These are phyloP conservation scores for Oidiodendron maius DNA, from an alignment of 495 filamentous ascomycete species.

Conservation along the genomic window DNA sequence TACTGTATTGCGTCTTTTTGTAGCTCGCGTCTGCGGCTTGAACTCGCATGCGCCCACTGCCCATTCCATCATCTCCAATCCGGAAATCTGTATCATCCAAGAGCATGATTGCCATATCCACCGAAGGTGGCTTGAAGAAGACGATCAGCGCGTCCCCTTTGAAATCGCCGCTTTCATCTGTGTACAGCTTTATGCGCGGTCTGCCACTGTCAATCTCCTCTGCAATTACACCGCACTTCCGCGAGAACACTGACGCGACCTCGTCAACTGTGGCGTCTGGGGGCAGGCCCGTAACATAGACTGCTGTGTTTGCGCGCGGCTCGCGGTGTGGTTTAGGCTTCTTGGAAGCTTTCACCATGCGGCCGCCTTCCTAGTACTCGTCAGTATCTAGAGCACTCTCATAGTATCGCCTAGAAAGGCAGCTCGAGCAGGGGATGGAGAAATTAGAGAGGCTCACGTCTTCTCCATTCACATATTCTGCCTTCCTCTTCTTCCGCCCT, in stretches of 20 bases:
- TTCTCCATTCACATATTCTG: constrained; percentile 52
- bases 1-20: constrained; percentile 54
- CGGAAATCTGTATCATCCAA: constrained; percentile 87
- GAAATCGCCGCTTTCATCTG: constrained; percentile 71
- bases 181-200: constrained; percentile 91
- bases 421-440: not conserved
- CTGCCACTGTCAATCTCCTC: constrained; percentile 83
- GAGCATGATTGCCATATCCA: constrained; percentile 83
- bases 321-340: constrained; percentile 46
- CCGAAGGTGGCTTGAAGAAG: constrained; percentile 88
- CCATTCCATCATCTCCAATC: constrained; percentile 42
- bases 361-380: constrained; percentile 21
- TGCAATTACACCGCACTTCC: constrained; percentile 85
- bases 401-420: not conserved
- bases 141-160: constrained; percentile 93
- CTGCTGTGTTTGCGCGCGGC: constrained; percentile 75
- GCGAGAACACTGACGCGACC: constrained; percentile 74
- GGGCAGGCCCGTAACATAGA: constrained; percentile 86
- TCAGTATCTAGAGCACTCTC: not conserved
- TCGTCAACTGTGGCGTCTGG: constrained; percentile 71
- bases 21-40: constrained; percentile 81
- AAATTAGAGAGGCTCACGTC: constrained; percentile 35
- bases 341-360: constrained; percentile 30
- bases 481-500: constrained; percentile 67
- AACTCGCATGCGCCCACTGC: constrained; percentile 67